Conservation (phyloP, 352 stramenopile genomes). For the Pythium dissotocum region DNA sequence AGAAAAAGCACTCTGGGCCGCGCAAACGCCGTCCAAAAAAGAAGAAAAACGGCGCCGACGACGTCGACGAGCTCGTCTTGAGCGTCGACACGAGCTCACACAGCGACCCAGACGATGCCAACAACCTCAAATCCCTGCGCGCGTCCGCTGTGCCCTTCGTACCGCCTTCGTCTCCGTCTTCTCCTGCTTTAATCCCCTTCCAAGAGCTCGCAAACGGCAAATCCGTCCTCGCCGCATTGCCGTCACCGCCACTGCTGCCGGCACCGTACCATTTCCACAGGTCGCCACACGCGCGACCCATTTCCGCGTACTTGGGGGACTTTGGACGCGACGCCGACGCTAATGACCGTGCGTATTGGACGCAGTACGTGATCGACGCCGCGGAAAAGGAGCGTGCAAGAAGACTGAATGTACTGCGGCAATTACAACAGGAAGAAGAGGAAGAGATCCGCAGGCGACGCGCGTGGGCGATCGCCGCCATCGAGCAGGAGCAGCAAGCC, state of each 20-base stretch:
- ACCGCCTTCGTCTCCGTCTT: conserved; percentile 20
- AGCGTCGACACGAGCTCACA: conserved; percentile 4
- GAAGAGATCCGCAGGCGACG: conserved; percentile 62
- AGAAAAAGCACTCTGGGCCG: conserved; percentile 55
- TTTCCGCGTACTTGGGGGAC: conserved; percentile 10
- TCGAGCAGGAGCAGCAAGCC: conserved; percentile 80
- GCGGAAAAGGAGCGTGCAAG: conserved; percentile 75
- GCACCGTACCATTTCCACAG: background rate
- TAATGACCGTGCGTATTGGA: conserved; percentile 75
- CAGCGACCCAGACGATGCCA: background rate
- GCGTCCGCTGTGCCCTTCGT: conserved; percentile 40
- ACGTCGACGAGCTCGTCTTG: background rate
- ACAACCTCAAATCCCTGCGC: conserved; percentile 29
- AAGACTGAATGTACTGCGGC: conserved; percentile 61
- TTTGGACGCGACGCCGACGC: background rate
- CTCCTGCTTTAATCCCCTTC: background rate
- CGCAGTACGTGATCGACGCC: conserved; percentile 75
- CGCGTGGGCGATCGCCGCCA: conserved; percentile 74
- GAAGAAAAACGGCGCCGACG: conserved; percentile 26
- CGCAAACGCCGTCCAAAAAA: conserved; percentile 72
- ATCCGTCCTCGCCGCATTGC: background rate
- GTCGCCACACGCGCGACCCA: background rate
- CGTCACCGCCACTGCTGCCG: conserved; percentile 8
- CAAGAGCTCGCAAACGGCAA: background rate
- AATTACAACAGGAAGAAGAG: conserved; percentile 78